These are phyloP conservation scores for Kodamaea ohmeri DNA, from an alignment of 1,139 yeast genomes.

Conservation along the genomic window DNA sequence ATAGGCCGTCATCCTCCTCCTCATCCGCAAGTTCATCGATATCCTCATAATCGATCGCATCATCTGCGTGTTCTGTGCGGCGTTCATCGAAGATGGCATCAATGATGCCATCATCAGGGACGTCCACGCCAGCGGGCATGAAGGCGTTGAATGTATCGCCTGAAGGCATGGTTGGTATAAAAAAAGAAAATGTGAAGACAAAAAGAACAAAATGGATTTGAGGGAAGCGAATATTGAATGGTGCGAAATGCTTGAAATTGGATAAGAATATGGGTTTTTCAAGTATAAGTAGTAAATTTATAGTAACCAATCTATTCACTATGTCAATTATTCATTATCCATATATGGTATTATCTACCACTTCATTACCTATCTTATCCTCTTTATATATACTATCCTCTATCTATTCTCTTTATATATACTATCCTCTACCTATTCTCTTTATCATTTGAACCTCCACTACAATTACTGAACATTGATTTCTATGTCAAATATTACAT, in stretches of 20 bases:
- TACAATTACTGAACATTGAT: too few relatives aligned
- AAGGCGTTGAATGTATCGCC: neutral
- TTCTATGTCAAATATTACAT: too few relatives aligned
- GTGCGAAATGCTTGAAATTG: neutral
- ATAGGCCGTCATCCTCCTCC: constrained; percentile 46
- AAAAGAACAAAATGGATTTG: neutral
- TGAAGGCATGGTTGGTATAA: constrained; percentile 1
- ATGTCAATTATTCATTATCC: too few relatives aligned
- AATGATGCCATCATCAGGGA: constrained; percentile 36
- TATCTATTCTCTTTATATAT: too few relatives aligned
- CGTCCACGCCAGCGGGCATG: constrained; percentile 6
- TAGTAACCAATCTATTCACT: too few relatives aligned
- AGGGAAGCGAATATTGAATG: neutral
- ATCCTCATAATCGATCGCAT: constrained; percentile 94
- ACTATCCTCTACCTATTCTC: too few relatives aligned
- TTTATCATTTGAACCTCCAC: too few relatives aligned
- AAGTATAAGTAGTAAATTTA: too few relatives aligned
- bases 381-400: too few relatives aligned
- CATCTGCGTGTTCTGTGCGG: constrained; percentile 70
- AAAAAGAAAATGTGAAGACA: neutral
- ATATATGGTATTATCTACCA: too few relatives aligned
- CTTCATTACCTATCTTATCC: too few relatives aligned
- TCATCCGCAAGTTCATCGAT: constrained; percentile 93
- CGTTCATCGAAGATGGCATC: constrained; percentile 40
- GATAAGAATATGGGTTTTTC: neutral